Conservation (phyloP, 768 basidiomycete genomes). For the Sporobolomyces phaffii region DNA sequence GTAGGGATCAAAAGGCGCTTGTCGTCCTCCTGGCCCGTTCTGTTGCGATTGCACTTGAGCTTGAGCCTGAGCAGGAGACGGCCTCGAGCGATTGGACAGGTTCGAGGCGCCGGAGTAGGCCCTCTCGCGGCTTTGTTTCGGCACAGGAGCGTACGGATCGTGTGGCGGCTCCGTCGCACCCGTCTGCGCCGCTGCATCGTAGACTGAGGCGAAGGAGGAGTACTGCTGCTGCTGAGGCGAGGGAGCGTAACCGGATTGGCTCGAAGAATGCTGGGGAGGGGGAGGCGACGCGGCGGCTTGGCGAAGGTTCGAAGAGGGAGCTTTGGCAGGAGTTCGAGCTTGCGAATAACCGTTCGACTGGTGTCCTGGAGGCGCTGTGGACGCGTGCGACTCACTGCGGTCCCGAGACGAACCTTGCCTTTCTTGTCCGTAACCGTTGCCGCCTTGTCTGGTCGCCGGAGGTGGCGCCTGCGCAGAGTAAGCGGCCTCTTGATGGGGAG, state of each 20-base stretch:
- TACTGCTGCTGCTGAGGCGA: slow-evolving; percentile 22
- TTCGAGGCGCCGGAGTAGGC: slow-evolving; percentile 7
- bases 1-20: slow-evolving; percentile 6
- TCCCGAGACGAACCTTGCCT: neutral
- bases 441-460: neutral
- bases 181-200: neutral
- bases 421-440: neutral
- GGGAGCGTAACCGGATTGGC: neutral
- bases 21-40: neutral
- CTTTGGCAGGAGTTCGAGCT: too few species aligned
- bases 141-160: slow-evolving; percentile 27
- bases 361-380: neutral
- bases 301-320: neutral
- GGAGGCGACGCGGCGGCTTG: slow-evolving; percentile 12
- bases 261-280: neutral
- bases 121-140: neutral
- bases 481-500: neutral
- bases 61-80: slow-evolving; percentile 1
- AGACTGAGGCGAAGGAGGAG: slow-evolving; percentile 17
- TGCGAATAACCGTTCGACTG: too few species aligned
- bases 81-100: slow-evolving; percentile 9
- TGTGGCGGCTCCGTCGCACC: neutral
- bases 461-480: neutral
- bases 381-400: neutral
- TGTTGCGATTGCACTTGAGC: neutral